Conservation (phyloP, 495 filamentous ascomycete genomes). For the Penicillium soppii region DNA sequence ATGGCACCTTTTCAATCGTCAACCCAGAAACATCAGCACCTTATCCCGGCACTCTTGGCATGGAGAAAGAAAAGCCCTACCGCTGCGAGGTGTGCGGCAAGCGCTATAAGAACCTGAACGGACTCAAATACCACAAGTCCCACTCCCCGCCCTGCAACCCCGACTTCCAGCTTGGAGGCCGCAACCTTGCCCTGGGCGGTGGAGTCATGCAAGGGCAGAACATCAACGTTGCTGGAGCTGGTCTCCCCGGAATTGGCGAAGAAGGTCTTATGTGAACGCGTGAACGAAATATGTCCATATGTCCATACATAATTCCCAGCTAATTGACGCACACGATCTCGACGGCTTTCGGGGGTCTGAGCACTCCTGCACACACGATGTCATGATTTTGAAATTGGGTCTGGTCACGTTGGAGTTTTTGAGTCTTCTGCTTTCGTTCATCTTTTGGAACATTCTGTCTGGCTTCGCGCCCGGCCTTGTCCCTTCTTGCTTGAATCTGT, state of each 20-base stretch:
- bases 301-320: constrained; percentile 24
- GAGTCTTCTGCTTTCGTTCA: constrained; percentile 7
- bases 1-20: constrained; percentile 97
- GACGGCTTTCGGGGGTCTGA: constrained; percentile 12
- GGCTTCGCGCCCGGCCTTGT: neutral
- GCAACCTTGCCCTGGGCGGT: constrained; percentile 41
- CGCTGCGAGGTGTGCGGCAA: constrained; percentile 96
- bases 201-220: constrained; percentile 53
- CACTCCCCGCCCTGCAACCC: constrained; percentile 73
- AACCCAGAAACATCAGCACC: constrained; percentile 92
- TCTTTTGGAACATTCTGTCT: constrained; percentile 2
- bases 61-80: constrained; percentile 99
- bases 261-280: constrained; percentile 44
- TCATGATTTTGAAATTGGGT: constrained; percentile 23
- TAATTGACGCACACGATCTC: constrained; percentile 24
- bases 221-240: constrained; percentile 52
- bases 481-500: constrained; percentile 6
- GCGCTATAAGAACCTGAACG: constrained; percentile 98
- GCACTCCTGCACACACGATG: constrained; percentile 20
- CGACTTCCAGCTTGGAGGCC: constrained; percentile 47
- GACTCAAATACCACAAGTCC: constrained; percentile 88
- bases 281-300: constrained; percentile 11
- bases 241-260: constrained; percentile 52
- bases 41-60: constrained; percentile 92
- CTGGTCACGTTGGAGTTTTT: constrained; percentile 27